Evolutionary conservation across 768 basidiomycete genomes (phyloP).

Genomic region (Serendipita vermifera): DNA sequence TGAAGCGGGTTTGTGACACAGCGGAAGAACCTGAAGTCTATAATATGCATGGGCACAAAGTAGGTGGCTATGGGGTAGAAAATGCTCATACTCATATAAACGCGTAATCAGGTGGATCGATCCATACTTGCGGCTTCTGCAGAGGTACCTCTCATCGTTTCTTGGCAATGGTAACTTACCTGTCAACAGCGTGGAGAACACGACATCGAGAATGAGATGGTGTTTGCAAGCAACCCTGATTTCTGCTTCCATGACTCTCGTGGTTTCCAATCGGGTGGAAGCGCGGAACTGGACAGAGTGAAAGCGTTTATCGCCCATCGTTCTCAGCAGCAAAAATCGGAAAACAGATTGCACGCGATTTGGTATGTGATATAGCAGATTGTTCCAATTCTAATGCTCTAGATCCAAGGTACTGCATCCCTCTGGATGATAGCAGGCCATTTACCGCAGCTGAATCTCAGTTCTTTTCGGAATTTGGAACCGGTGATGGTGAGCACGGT

Average conservation of each 20-base stretch:
- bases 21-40: conserved; percentile 11
- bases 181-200: conserved; percentile 28
- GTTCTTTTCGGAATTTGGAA: conserved; percentile 19
- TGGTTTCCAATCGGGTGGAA: conserved; percentile 29
- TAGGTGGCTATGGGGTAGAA: background rate
- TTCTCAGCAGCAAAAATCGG: conserved; percentile 14
- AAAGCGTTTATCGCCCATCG: conserved; percentile 23
- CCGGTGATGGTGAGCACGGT: background rate
- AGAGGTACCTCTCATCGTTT: too few species aligned
- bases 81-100: background rate
- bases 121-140: background rate
- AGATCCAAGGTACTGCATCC: conserved; percentile 29
- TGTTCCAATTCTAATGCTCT: background rate
- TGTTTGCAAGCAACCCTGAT: conserved; percentile 22
- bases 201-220: conserved; percentile 23
- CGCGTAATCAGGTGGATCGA: background rate
- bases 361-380: conserved; percentile 21
- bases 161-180: too few species aligned
- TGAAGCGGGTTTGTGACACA: conserved; percentile 9
- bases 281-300: conserved; percentile 22
- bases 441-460: conserved; percentile 21
- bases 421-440: conserved; percentile 20
- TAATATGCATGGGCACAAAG: background rate
- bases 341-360: conserved; percentile 28
- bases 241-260: conserved; percentile 34